A percentile compares a stretch with the other conserved stretches of the same genome.
Conservation (phyloP, 2,329 filamentous ascomycete genomes). For the Clonostachys sp. region DNA sequence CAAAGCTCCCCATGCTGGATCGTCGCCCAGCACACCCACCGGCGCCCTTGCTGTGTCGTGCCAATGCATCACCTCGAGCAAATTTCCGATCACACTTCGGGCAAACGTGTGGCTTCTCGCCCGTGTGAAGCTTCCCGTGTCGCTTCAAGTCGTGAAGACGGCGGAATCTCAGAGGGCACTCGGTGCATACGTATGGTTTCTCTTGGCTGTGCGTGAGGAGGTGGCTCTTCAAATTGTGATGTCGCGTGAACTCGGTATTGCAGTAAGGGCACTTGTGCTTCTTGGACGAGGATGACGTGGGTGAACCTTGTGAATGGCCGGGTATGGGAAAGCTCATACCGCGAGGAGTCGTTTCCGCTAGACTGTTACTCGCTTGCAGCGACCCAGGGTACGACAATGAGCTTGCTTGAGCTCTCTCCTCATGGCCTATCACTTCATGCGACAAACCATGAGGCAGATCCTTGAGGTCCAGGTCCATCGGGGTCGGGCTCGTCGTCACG, state of each 20-base stretch:
- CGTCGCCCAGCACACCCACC: constrained; percentile 91
- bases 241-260: constrained; percentile 91
- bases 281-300: constrained; percentile 64
- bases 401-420: constrained; percentile 42
- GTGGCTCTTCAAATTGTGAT: constrained; percentile 97
- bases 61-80: constrained; percentile 89
- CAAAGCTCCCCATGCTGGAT: constrained; percentile 79
- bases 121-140: constrained; percentile 93
- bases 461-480: constrained; percentile 50
- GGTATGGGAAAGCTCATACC: constrained; percentile 56
- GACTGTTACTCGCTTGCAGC: constrained; percentile 32
- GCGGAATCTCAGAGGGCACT: constrained; percentile 89
- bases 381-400: constrained; percentile 53
- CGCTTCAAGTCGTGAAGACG: constrained; percentile 92
- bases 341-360: constrained; percentile 40
- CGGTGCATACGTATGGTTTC: constrained; percentile 91
- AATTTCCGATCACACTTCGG: constrained; percentile 93
- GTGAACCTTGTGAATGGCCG: constrained; percentile 32
- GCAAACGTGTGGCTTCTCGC: constrained; percentile 91
- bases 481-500: constrained; percentile 44
- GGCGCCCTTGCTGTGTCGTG: constrained; percentile 90
- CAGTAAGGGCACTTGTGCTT: constrained; percentile 97
- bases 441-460: constrained; percentile 23
- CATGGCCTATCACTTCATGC: constrained; percentile 37
- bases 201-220: constrained; percentile 96